These are phyloP conservation scores for Rhizopus sp. DNA, from an alignment of 371 early-diverging fungal species.

Conservation along the genomic window DNA sequence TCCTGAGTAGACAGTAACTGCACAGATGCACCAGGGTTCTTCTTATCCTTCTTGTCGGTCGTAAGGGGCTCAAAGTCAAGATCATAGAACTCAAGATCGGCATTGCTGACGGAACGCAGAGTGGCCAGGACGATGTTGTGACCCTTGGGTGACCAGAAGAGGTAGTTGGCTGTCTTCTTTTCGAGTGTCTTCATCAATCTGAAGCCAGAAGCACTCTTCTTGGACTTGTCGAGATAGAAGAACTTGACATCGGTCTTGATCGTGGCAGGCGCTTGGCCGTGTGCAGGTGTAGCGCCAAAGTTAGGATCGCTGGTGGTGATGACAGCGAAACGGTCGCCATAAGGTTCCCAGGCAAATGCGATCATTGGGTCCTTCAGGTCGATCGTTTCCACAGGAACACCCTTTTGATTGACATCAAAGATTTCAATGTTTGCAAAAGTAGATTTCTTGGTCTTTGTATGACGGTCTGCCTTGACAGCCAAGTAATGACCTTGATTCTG, in stretches of 20 bases:
- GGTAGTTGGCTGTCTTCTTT: conserved; percentile 78
- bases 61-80: conserved; percentile 74
- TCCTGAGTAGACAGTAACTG: conserved; percentile 74
- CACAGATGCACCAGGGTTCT: conserved; percentile 55
- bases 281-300: conserved; percentile 46
- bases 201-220: conserved; percentile 65
- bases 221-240: conserved; percentile 70
- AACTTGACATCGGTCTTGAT: conserved; percentile 79
- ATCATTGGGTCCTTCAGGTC: conserved; percentile 87
- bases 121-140: conserved; percentile 91
- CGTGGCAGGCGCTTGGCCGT: conserved; percentile 54
- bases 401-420: conserved; percentile 91
- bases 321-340: conserved; percentile 81
- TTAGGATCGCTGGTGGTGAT: conserved; percentile 78
- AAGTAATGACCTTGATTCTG: conserved; percentile 90
- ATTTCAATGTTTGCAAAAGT: conserved; percentile 90
- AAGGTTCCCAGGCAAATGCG: conserved; percentile 95
- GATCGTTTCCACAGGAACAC: conserved; percentile 92
- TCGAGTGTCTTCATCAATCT: conserved; percentile 66
- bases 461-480: conserved; percentile 90
- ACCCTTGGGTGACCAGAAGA: conserved; percentile 97
- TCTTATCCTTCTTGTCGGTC: conserved; percentile 50
- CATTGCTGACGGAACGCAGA: conserved; percentile 75
- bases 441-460: conserved; percentile 91
- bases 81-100: conserved; percentile 94